Percentiles rank a stretch among this genome's conserved stretches.
These are phyloP conservation scores for Capronia epimyces DNA, from an alignment of 2,329 filamentous ascomycete species.

Conservation along the genomic window DNA sequence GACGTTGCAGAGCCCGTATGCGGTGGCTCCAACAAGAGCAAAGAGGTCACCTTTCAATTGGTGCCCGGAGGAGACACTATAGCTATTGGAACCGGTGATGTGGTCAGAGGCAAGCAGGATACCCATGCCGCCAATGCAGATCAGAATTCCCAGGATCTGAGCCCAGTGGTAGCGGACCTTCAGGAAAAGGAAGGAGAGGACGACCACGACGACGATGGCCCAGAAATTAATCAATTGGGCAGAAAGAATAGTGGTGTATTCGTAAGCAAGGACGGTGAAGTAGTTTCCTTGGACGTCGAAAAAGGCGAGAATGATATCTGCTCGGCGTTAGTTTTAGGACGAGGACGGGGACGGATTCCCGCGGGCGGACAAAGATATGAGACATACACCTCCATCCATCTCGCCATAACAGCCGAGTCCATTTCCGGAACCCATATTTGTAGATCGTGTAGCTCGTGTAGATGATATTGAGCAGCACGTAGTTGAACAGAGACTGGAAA, in stretches of 20 bases:
- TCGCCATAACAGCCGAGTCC: conserved; percentile 55
- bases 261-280: conserved; percentile 91
- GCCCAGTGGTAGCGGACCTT: conserved; percentile 82
- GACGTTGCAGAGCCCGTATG: conserved; percentile 87
- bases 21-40: conserved; percentile 77
- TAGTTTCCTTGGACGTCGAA: conserved; percentile 96
- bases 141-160: conserved; percentile 78
- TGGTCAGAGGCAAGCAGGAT: conserved; percentile 82
- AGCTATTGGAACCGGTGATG: conserved; percentile 67
- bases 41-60: conserved; percentile 90
- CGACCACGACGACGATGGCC: conserved; percentile 89
- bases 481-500: conserved; percentile 95
- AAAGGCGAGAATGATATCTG: conserved; percentile 79
- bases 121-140: conserved; percentile 88
- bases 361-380: not conserved
- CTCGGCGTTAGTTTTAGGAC: not conserved
- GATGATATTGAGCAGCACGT: conserved; percentile 72
- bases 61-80: conserved; percentile 51
- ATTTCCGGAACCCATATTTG: conserved; percentile 69
- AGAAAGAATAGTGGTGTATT: conserved; percentile 84
- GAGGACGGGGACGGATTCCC: no score
- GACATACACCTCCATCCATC: conserved; percentile 76
- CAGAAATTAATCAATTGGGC: conserved; percentile 98
- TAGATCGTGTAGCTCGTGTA: conserved; percentile 77
- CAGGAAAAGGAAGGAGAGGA: conserved; percentile 75